Evolutionary conservation across 495 filamentous ascomycete genomes (phyloP).

Genomic region (Neurospora terricola): DNA sequence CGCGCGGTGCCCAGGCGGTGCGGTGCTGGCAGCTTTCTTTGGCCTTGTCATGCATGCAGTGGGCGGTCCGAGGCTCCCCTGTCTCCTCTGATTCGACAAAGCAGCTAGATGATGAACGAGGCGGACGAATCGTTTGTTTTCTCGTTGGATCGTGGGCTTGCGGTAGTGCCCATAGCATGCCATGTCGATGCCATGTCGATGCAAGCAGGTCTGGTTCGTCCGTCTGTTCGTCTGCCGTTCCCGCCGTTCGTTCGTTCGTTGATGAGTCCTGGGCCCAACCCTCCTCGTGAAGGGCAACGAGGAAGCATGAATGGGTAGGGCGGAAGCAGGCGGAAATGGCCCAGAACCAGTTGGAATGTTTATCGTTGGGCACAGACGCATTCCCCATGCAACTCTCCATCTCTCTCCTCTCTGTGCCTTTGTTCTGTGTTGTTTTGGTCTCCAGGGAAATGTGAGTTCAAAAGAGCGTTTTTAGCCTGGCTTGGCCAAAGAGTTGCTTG

Average conservation of each 20-base stretch:
- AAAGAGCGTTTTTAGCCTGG: neutral
- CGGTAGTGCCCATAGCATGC: neutral
- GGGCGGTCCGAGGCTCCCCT: neutral
- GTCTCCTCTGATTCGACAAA: conserved; percentile 11
- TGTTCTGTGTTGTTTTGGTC: neutral
- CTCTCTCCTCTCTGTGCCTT: neutral
- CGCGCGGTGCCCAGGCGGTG: neutral
- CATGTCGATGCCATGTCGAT: neutral
- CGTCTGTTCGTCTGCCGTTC: neutral
- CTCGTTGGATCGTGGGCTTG: neutral
- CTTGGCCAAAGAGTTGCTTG: neutral
- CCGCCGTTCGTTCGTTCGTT: neutral
- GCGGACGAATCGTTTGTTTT: neutral
- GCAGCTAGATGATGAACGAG: neutral
- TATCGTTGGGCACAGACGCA: neutral
- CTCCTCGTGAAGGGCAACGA: neutral
- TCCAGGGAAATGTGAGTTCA: neutral
- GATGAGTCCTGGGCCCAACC: neutral
- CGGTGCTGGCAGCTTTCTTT: conserved; percentile 11
- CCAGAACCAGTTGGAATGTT: neutral
- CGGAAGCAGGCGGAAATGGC: neutral
- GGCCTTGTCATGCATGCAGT: conserved; percentile 16
- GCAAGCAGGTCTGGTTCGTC: neutral
- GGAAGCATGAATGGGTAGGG: neutral
- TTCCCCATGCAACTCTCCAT: neutral